These are phyloP conservation scores for Nemania sp. DNA, from an alignment of 2,329 filamentous ascomycete genomes.

Conservation along the genomic window DNA sequence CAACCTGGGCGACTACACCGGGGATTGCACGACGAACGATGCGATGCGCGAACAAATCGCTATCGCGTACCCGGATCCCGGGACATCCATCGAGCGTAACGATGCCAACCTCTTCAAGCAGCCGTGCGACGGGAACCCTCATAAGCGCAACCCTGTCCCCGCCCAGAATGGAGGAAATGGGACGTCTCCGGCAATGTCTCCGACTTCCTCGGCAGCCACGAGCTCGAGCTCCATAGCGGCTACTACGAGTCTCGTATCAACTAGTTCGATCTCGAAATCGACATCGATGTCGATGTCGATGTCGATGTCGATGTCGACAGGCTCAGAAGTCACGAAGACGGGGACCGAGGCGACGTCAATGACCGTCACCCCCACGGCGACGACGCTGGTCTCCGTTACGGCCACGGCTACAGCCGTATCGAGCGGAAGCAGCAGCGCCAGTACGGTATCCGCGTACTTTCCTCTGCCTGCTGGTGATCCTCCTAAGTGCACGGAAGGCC, in stretches of 20 bases:
- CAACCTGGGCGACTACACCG: slow-evolving; percentile 63
- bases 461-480: slow-evolving; percentile 2
- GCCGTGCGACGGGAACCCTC: slow-evolving; percentile 50
- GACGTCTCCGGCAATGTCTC: not conserved
- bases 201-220: not conserved
- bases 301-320: not conserved
- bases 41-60: slow-evolving; percentile 54
- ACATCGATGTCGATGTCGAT: too few relatives aligned
- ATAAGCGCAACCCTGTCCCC: slow-evolving; percentile 28
- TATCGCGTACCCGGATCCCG: slow-evolving; percentile 72
- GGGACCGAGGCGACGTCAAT: not conserved
- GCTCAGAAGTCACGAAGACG: not conserved
- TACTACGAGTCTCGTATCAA: not conserved
- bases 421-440: slow-evolving; percentile 2
- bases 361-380: not conserved
- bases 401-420: not conserved
- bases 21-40: slow-evolving; percentile 66
- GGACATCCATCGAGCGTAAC: slow-evolving; percentile 63
- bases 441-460: not conserved
- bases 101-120: slow-evolving; percentile 51
- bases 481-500: slow-evolving; percentile 40
- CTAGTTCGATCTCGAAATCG: not conserved
- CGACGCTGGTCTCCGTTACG: not conserved
- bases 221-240: not conserved
- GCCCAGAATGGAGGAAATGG: not conserved